Conservation (phyloP, 2,329 filamentous ascomycete genomes). For the Chaetothyriales sp. region DNA sequence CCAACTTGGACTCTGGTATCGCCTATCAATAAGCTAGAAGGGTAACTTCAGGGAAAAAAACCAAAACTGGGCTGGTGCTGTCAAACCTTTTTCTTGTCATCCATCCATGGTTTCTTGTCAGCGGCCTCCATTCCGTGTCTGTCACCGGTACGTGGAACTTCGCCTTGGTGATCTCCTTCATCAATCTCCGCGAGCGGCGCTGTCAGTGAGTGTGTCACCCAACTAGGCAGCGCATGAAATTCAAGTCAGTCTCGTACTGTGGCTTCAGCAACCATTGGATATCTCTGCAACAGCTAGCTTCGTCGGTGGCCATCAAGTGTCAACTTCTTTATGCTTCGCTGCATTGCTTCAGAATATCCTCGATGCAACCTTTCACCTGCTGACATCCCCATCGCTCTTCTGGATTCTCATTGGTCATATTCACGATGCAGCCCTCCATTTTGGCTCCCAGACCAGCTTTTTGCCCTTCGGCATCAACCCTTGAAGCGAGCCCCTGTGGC, state of each 20-base stretch:
- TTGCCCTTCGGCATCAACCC: conserved; percentile 24
- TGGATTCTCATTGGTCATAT: conserved; percentile 29
- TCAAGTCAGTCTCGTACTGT: background rate
- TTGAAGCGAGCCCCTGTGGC: conserved; percentile 26
- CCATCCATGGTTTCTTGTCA: no score
- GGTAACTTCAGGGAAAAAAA: no score
- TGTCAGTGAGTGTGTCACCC: no score
- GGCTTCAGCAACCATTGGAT: background rate
- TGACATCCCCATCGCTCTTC: conserved; percentile 26
- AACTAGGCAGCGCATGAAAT: background rate
- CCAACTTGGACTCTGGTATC: no score
- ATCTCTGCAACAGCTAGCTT: background rate
- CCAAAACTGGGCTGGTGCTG: no score
- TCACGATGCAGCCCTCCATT: conserved; percentile 26
- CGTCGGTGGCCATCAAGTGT: background rate
- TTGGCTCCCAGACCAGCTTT: conserved; percentile 21
- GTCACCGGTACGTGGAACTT: no score
- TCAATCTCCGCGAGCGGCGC: no score
- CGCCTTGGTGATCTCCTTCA: no score
- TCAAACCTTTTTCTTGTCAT: no score
- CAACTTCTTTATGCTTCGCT: background rate
- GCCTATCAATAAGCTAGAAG: no score
- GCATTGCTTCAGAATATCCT: conserved; percentile 5
- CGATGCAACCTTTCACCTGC: conserved; percentile 24
- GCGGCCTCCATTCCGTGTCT: no score